A percentile compares a stretch with the other conserved stretches of the same genome.
These are phyloP conservation scores for Dovyalis caffra DNA, from an alignment of 345 rosid genomes.

Conservation along the genomic window DNA sequence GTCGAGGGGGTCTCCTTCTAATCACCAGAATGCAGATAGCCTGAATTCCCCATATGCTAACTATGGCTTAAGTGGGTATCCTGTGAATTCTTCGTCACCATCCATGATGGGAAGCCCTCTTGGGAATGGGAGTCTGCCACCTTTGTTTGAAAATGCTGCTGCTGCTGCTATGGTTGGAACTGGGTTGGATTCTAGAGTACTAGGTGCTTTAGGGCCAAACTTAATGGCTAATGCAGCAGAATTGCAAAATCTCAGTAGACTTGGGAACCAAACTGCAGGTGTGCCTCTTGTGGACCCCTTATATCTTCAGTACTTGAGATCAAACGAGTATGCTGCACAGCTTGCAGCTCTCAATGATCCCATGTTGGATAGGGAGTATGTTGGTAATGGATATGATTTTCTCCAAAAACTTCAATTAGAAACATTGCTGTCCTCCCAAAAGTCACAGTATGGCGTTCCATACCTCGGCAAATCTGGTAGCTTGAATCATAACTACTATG, in stretches of 20 bases:
- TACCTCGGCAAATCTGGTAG: constrained; percentile 45
- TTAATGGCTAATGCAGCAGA: constrained; percentile 48
- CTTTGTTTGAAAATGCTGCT: constrained; percentile 49
- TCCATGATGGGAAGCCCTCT: constrained; percentile 44
- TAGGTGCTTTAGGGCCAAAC: constrained; percentile 41
- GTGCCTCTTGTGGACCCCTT: constrained; percentile 42
- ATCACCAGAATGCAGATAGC: constrained; percentile 31
- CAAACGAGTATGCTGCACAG: constrained; percentile 55
- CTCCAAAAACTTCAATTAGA: constrained; percentile 59
- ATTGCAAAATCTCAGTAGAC: constrained; percentile 38
- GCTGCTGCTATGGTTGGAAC: constrained; percentile 51
- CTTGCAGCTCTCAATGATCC: constrained; percentile 45
- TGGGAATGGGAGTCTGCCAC: constrained; percentile 48
- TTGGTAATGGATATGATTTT: constrained; percentile 51
- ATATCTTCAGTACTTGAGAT: constrained; percentile 47
- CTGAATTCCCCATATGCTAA: constrained; percentile 42
- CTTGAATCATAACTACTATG: constrained; percentile 42
- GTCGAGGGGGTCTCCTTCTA: constrained; percentile 40
- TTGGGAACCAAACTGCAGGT: constrained; percentile 40
- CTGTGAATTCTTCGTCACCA: constrained; percentile 44
- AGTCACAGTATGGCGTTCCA: constrained; percentile 49
- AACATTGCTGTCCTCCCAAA: constrained; percentile 42
- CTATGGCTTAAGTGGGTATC: constrained; percentile 42
- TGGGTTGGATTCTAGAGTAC: constrained; percentile 44
- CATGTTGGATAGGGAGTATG: constrained; percentile 39